A percentile compares a stretch with the other conserved stretches of the same genome.
Evolutionary conservation across 306 rosid genomes (phyloP).

Genomic region (Cicer judaicum): DNA sequence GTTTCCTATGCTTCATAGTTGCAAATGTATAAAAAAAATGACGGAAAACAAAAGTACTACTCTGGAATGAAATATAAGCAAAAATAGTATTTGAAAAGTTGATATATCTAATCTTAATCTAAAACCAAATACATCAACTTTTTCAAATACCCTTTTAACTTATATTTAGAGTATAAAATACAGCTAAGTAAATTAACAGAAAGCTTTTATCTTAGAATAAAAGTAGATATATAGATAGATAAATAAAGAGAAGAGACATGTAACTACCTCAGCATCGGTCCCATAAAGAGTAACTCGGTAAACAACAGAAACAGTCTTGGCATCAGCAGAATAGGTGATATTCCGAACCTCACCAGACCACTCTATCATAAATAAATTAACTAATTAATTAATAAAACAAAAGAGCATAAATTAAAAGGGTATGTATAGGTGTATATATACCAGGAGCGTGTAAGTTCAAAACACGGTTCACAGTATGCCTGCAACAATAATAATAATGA

Average conservation of each 20-base stretch:
- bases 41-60: too few relatives aligned
- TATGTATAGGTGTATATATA: not conserved
- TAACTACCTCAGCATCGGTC: slow-evolving; percentile 80
- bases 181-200: too few relatives aligned
- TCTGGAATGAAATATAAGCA: too few relatives aligned
- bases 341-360: slow-evolving; percentile 89
- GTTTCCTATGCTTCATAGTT: too few relatives aligned
- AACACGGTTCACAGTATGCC: slow-evolving; percentile 80
- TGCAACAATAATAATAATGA: slow-evolving; percentile 22
- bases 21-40: too few relatives aligned
- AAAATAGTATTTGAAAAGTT: too few relatives aligned
- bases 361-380: slow-evolving; percentile 47
- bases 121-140: too few relatives aligned
- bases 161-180: too few relatives aligned
- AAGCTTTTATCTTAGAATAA: too few relatives aligned
- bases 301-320: slow-evolving; percentile 77
- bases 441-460: slow-evolving; percentile 87
- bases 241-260: not conserved
- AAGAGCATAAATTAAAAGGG: not conserved
- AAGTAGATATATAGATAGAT: not conserved
- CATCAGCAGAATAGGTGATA: slow-evolving; percentile 65
- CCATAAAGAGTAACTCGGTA: slow-evolving; percentile 89
- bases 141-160: too few relatives aligned
- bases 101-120: too few relatives aligned
- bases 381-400: not conserved